phyloP scores from a whole-genome alignment of 2,329 filamentous ascomycete genomes.

The Hymenoscyphus repandus region DNA sequence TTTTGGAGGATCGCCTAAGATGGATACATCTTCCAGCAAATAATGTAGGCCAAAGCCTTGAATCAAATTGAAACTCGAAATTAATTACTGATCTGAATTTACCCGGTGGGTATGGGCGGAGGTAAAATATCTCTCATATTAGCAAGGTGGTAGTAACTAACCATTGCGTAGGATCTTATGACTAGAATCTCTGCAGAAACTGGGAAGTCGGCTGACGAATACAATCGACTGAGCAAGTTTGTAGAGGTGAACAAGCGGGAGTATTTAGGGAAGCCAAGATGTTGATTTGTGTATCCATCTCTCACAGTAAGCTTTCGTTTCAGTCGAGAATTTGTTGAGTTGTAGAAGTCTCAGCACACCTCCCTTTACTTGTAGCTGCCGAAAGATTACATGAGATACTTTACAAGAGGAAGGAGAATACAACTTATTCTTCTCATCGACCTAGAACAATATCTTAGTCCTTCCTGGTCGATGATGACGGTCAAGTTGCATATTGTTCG shows the following conservation, averaged over 20 bases:
- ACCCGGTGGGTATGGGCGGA: not conserved
- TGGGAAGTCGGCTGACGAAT: not conserved
- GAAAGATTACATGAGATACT: too few relatives aligned
- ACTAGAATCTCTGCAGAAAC: not conserved
- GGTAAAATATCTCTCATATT: not conserved
- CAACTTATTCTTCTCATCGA: too few relatives aligned
- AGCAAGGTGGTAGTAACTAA: not conserved
- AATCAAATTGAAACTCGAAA: too few relatives aligned
- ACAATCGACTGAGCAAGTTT: not conserved
- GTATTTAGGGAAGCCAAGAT: not conserved
- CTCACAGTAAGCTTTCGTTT: not conserved
- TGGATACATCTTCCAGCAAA: slow-evolving; percentile 2
- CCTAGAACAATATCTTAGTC: too few relatives aligned
- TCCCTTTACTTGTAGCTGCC: too few relatives aligned
- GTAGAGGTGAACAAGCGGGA: not conserved
- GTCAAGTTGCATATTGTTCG: too few relatives aligned
- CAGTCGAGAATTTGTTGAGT: too few relatives aligned
- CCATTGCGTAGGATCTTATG: not conserved
- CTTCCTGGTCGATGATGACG: too few relatives aligned
- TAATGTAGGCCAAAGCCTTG: not conserved
- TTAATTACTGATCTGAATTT: not conserved
- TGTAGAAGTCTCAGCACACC: too few relatives aligned
- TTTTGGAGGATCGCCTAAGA: not conserved
- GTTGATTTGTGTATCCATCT: slow-evolving; percentile 1
- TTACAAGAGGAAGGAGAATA: too few relatives aligned